Conservation (phyloP, 106 monocot genomes). For the Dendrobium catenatum region DNA sequence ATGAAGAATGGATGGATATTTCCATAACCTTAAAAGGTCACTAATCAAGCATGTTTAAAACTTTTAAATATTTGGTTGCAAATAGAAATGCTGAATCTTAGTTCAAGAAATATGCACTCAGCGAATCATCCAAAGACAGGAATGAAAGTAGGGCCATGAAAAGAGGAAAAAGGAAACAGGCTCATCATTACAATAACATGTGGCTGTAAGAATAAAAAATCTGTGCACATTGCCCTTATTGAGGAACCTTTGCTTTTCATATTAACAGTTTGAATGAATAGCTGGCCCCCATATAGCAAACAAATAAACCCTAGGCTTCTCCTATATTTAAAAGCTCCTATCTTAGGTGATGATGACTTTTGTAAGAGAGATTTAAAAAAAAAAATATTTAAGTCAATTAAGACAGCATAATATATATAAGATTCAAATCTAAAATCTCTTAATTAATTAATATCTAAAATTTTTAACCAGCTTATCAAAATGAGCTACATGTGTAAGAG, state of each 20-base stretch:
- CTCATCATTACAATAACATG: slow-evolving; percentile 19
- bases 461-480: too few species aligned
- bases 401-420: too few species aligned
- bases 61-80: too few species aligned
- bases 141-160: not conserved
- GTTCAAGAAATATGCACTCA: not conserved
- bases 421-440: too few species aligned
- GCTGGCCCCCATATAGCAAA: not conserved
- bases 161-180: not conserved
- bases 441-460: too few species aligned
- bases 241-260: slow-evolving; percentile 1
- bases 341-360: not conserved
- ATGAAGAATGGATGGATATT: too few species aligned
- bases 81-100: too few species aligned
- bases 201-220: not conserved
- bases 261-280: not conserved
- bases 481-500: not conserved
- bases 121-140: not conserved
- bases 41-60: too few species aligned
- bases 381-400: too few species aligned
- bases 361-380: too few species aligned
- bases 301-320: not conserved
- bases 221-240: not conserved
- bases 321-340: not conserved
- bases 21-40: too few species aligned